Percentiles rank a stretch among this genome's conserved stretches.
Conservation (phyloP, 1,284 basidiomycete genomes). For the Agaricales sp. region DNA sequence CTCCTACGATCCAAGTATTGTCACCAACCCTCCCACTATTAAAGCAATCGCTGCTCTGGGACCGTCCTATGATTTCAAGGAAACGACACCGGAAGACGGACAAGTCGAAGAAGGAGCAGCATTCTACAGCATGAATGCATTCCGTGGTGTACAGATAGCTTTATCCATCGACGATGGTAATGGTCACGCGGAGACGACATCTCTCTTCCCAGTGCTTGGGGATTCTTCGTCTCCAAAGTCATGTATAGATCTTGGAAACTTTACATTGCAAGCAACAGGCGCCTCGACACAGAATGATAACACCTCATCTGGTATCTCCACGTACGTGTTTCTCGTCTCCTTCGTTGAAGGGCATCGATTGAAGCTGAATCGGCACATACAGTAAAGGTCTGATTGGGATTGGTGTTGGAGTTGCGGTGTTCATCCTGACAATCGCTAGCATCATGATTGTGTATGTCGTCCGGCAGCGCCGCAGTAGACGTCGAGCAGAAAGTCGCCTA, state of each 20-base stretch:
- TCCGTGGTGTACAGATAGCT: conserved; percentile 16
- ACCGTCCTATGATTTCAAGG: not conserved
- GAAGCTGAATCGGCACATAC: conserved; percentile 5
- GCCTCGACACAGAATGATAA: no score
- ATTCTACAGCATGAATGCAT: conserved; percentile 28
- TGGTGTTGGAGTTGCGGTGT: conserved; percentile 26
- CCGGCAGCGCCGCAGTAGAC: conserved; percentile 27
- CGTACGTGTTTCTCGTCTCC: not conserved
- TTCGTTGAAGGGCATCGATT: not conserved
- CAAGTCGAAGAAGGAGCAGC: conserved; percentile 13
- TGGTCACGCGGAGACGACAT: conserved; percentile 21
- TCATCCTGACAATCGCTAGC: conserved; percentile 27
- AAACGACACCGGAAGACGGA: not conserved
- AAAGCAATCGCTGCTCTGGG: not conserved
- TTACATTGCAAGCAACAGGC: no score
- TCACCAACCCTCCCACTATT: conserved; percentile 28
- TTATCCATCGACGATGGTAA: conserved; percentile 16
- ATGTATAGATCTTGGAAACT: conserved; percentile 1
- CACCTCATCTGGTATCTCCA: no score
- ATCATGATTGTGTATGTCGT: conserved; percentile 32
- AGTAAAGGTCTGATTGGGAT: conserved; percentile 34
- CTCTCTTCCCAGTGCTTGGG: conserved; percentile 15
- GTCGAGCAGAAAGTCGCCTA: conserved; percentile 10
- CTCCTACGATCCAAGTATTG: conserved; percentile 27
- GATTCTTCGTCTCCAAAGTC: conserved; percentile 4